A percentile compares a stretch with the other conserved stretches of the same genome.
Evolutionary conservation across 768 basidiomycete species (phyloP).

Genomic region (Phaeolepiota aurea): DNA sequence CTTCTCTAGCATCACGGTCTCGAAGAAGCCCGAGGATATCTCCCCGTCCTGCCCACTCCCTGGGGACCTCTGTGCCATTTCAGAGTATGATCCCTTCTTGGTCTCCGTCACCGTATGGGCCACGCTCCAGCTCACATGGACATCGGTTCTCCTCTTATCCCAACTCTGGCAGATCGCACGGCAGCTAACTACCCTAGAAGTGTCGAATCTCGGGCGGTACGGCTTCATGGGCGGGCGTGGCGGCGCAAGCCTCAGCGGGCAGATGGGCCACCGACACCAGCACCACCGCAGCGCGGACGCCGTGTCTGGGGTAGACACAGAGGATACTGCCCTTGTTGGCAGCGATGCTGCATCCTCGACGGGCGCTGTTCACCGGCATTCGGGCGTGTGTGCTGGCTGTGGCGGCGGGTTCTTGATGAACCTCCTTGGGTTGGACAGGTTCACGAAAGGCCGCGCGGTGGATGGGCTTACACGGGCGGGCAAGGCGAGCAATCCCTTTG

Average conservation of each 20-base stretch:
- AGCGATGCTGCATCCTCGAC: slow-evolving; percentile 17
- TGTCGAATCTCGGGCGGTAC: slow-evolving; percentile 89
- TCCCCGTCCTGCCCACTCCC: slow-evolving; percentile 67
- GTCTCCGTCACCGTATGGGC: slow-evolving; percentile 79
- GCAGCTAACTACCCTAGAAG: slow-evolving; percentile 95
- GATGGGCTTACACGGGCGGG: slow-evolving; percentile 75
- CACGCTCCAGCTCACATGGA: slow-evolving; percentile 94
- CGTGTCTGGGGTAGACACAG: slow-evolving; percentile 38
- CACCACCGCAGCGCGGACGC: slow-evolving; percentile 16
- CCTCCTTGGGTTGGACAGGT: slow-evolving; percentile 88
- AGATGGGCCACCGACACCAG: slow-evolving; percentile 73
- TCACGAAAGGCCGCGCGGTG: slow-evolving; percentile 85
- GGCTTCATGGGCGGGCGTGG: slow-evolving; percentile 96
- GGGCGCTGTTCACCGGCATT: slow-evolving; percentile 38
- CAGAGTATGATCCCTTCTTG: slow-evolving; percentile 75
- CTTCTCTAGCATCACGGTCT: slow-evolving; percentile 38
- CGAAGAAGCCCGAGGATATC: slow-evolving; percentile 26
- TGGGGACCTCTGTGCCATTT: slow-evolving; percentile 57
- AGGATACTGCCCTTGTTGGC: slow-evolving; percentile 33
- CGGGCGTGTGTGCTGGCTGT: slow-evolving; percentile 32
- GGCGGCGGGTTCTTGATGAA: slow-evolving; percentile 74
- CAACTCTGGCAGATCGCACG: slow-evolving; percentile 90
- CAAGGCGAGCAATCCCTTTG: slow-evolving; percentile 86
- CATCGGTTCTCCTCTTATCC: slow-evolving; percentile 71
- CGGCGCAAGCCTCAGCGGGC: slow-evolving; percentile 53